phyloP scores from a whole-genome alignment of 306 rosid genomes.

The Cucurbita pepo region DNA sequence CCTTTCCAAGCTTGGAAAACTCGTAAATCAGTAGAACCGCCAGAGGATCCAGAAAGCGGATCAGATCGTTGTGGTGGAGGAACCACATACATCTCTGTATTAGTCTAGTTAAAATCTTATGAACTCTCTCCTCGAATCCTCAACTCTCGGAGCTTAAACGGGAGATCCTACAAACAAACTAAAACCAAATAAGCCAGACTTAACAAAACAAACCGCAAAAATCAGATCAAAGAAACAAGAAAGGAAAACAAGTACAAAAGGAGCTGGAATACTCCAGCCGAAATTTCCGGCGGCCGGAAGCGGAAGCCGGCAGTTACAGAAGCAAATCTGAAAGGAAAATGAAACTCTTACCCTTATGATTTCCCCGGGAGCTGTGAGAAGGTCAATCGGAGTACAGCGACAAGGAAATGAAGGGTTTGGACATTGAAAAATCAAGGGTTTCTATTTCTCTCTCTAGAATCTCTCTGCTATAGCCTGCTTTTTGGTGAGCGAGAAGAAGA shows the following conservation, averaged over 20 bases:
- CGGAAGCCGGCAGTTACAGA: background rate
- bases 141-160: slow-evolving; percentile 1
- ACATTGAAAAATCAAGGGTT: slow-evolving; percentile 2
- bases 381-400: slow-evolving; percentile 12
- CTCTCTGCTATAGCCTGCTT: background rate
- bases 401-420: slow-evolving; percentile 15
- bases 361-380: slow-evolving; percentile 19
- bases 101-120: background rate
- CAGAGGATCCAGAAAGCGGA: slow-evolving; percentile 54
- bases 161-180: slow-evolving; percentile 2
- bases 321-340: background rate
- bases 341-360: background rate
- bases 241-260: background rate
- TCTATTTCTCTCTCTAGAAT: background rate
- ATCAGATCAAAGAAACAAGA: background rate
- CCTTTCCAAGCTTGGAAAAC: slow-evolving; percentile 92
- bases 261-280: background rate
- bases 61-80: slow-evolving; percentile 89
- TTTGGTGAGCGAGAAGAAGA: background rate
- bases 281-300: slow-evolving; percentile 5
- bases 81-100: slow-evolving; percentile 62
- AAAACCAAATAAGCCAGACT: background rate
- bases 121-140: background rate
- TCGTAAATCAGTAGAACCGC: slow-evolving; percentile 38
- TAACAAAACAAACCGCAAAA: background rate